A percentile compares a stretch with the other conserved stretches of the same genome.
Conservation (phyloP, 2,329 filamentous ascomycete genomes). For the Ascochyta lentis region DNA sequence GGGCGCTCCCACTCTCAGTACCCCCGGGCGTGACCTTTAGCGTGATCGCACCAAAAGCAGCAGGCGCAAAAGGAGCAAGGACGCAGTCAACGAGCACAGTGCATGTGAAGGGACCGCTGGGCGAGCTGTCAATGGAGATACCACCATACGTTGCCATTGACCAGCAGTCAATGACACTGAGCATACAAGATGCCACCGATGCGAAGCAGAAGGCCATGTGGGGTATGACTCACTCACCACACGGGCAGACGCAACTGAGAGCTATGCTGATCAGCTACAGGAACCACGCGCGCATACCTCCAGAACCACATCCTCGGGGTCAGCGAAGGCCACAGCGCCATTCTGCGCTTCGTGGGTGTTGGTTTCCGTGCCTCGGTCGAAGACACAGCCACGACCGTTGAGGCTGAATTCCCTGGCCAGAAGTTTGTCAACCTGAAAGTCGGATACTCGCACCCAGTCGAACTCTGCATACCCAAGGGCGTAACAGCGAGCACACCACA, state of each 20-base stretch:
- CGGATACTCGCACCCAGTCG: slow-evolving; percentile 94
- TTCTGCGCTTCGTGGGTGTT: slow-evolving; percentile 91
- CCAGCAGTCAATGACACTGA: slow-evolving; percentile 70
- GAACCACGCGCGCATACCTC: slow-evolving; percentile 87
- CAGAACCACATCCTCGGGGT: slow-evolving; percentile 92
- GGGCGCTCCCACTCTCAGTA: slow-evolving; percentile 64
- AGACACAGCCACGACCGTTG: slow-evolving; percentile 70
- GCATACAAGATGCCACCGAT: slow-evolving; percentile 70
- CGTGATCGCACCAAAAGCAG: slow-evolving; percentile 67
- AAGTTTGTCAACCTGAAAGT: slow-evolving; percentile 93
- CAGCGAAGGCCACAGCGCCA: slow-evolving; percentile 93
- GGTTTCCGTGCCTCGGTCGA: slow-evolving; percentile 93
- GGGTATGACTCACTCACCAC: slow-evolving; percentile 67
- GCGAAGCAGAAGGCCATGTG: slow-evolving; percentile 92
- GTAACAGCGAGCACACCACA: slow-evolving; percentile 88
- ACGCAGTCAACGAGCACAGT: slow-evolving; percentile 70
- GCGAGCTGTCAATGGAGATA: slow-evolving; percentile 78
- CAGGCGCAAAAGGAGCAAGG: slow-evolving; percentile 64
- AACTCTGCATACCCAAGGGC: slow-evolving; percentile 81
- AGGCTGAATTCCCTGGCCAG: slow-evolving; percentile 76
- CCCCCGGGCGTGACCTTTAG: slow-evolving; percentile 69
- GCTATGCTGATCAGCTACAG: slow-evolving; percentile 54
- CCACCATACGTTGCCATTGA: slow-evolving; percentile 78
- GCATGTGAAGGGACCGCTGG: slow-evolving; percentile 81
- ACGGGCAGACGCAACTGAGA: slow-evolving; percentile 7